These are phyloP conservation scores for Colletotrichum gloeosporioides DNA, from an alignment of 2,329 filamentous ascomycete species.

Conservation along the genomic window DNA sequence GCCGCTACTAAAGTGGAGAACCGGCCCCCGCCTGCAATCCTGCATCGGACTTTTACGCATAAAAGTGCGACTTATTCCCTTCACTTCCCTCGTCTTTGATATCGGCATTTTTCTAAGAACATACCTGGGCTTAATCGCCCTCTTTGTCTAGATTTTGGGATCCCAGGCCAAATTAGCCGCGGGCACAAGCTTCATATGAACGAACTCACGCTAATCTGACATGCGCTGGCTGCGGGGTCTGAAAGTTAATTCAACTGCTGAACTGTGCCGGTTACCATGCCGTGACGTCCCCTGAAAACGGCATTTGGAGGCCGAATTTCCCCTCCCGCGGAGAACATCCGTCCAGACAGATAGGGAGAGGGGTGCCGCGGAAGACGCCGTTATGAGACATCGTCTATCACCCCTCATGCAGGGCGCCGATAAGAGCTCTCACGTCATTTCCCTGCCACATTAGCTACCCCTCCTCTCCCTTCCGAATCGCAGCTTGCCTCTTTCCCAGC, in stretches of 20 bases:
- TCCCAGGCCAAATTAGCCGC: background rate
- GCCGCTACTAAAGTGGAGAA: background rate
- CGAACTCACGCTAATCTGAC: background rate
- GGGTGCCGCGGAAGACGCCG: background rate
- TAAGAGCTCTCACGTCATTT: slow-evolving; percentile 20
- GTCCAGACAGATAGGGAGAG: background rate
- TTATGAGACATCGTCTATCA: slow-evolving; percentile 1
- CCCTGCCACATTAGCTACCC: background rate
- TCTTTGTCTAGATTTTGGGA: background rate
- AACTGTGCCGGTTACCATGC: background rate
- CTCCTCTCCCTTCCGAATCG: background rate
- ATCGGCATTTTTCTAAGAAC: background rate
- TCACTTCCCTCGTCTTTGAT: background rate
- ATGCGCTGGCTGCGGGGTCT: background rate
- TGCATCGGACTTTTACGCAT: background rate
- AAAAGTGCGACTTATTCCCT: background rate
- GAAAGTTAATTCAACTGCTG: background rate
- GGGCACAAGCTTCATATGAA: background rate
- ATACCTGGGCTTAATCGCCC: background rate
- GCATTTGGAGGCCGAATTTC: background rate
- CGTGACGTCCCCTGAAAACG: background rate
- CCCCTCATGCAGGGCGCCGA: background rate
- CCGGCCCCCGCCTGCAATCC: background rate
- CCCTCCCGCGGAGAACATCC: background rate
- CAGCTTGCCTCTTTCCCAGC: background rate